Conservation (phyloP, 345 rosid genomes). For the Acer campestre region DNA sequence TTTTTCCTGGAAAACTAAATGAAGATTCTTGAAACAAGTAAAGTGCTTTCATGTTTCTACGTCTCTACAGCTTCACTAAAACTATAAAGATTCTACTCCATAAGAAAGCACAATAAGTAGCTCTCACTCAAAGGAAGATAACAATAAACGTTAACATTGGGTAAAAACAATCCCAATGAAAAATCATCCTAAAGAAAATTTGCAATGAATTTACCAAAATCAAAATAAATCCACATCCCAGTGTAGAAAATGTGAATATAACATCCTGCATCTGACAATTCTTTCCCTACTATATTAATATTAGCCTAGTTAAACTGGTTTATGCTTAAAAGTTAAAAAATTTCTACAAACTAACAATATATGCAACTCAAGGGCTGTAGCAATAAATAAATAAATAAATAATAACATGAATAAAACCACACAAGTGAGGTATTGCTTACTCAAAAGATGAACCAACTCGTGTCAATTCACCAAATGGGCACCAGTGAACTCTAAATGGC, state of each 20-base stretch:
- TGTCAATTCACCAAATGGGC: conserved; percentile 62
- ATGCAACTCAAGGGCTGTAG: neutral
- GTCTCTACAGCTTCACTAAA: neutral
- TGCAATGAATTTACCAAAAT: neutral
- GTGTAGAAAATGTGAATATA: neutral
- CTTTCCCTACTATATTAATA: neutral
- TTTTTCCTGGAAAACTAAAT: neutral
- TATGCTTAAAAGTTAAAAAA: neutral
- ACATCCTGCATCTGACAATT: neutral
- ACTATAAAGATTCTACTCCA: conserved; percentile 4
- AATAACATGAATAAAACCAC: neutral
- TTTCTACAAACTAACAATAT: neutral
- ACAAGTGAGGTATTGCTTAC: conserved; percentile 42
- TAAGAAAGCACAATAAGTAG: conserved; percentile 5
- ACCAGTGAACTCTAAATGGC: conserved; percentile 69
- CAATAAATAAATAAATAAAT: neutral
- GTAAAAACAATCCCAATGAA: conserved; percentile 5
- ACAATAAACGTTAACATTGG: neutral
- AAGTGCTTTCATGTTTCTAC: conserved; percentile 1
- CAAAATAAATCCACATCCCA: neutral
- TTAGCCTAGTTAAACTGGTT: neutral
- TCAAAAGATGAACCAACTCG: conserved; percentile 50
- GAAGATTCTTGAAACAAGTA: neutral
- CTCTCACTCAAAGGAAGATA: neutral
- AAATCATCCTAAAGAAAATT: neutral